phyloP scores from a whole-genome alignment of 371 early-diverging fungal genomes.

The Mortierella sp. region DNA sequence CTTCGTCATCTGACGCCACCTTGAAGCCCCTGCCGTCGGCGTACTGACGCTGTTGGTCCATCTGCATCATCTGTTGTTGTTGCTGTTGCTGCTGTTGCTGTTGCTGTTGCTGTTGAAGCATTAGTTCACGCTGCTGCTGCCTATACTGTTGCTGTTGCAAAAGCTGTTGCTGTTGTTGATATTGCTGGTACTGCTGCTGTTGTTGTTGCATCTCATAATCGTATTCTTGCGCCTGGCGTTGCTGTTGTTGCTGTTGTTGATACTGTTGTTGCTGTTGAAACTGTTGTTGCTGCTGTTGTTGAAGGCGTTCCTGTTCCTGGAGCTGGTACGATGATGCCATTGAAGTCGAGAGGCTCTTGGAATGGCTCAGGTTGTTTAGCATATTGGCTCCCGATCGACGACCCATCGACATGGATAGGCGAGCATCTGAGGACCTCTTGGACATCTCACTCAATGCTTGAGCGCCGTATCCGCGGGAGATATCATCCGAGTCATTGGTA shows the following conservation, averaged over 20 bases:
- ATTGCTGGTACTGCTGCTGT: slow-evolving; percentile 34
- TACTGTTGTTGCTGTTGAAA: slow-evolving; percentile 33
- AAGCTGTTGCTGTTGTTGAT: slow-evolving; percentile 23
- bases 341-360: slow-evolving; percentile 43
- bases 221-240: slow-evolving; percentile 19
- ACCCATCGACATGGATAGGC: slow-evolving; percentile 51
- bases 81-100: slow-evolving; percentile 18
- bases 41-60: slow-evolving; percentile 26
- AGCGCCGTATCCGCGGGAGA: slow-evolving; percentile 40
- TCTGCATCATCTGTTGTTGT: slow-evolving; percentile 22
- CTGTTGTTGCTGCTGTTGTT: slow-evolving; percentile 25
- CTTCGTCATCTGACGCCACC: slow-evolving; percentile 55
- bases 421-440: slow-evolving; percentile 41
- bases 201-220: slow-evolving; percentile 25
- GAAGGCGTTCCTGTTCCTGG: slow-evolving; percentile 30
- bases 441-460: slow-evolving; percentile 33
- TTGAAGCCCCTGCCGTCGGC: slow-evolving; percentile 45
- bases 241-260: slow-evolving; percentile 20
- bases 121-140: slow-evolving; percentile 28
- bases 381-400: slow-evolving; percentile 50
- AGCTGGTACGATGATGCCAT: slow-evolving; percentile 40
- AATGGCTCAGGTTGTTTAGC: slow-evolving; percentile 28
- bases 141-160: slow-evolving; percentile 38
- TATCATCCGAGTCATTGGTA: slow-evolving; percentile 16
- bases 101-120: slow-evolving; percentile 30